These are phyloP conservation scores for Phytopythium boreale DNA, from an alignment of 352 stramenopile genomes.

Conservation along the genomic window DNA sequence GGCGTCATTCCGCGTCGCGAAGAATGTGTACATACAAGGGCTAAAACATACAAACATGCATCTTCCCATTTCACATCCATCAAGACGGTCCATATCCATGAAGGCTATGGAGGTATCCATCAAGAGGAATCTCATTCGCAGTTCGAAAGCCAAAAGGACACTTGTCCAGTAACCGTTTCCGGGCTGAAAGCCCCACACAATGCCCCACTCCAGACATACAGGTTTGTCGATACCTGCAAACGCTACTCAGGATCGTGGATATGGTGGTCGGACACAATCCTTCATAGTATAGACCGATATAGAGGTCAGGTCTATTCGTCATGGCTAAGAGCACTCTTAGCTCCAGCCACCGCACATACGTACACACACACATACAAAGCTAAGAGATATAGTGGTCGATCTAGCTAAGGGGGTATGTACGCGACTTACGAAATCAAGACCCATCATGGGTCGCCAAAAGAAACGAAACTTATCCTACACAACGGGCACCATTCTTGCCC, in stretches of 20 bases:
- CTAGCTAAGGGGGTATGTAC: too few relatives aligned
- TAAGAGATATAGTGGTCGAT: too few relatives aligned
- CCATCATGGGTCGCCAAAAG: too few relatives aligned
- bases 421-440: too few relatives aligned
- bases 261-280: neutral
- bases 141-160: neutral
- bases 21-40: neutral
- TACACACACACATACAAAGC: too few relatives aligned
- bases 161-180: neutral
- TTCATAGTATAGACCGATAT: neutral
- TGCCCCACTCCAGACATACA: neutral
- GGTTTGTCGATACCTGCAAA: neutral
- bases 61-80: neutral
- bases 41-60: neutral
- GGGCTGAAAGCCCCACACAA: neutral
- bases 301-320: neutral
- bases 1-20: neutral
- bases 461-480: too few relatives aligned
- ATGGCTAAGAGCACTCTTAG: too few relatives aligned
- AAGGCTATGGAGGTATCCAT: neutral
- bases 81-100: neutral
- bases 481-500: too few relatives aligned
- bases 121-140: neutral
- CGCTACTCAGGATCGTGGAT: neutral
- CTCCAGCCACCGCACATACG: too few relatives aligned